Evolutionary conservation across 2,329 filamentous ascomycete species (phyloP), one percentile per base, ranked within the genome.

Genomic region (Fusarium sublunatum): DNA sequence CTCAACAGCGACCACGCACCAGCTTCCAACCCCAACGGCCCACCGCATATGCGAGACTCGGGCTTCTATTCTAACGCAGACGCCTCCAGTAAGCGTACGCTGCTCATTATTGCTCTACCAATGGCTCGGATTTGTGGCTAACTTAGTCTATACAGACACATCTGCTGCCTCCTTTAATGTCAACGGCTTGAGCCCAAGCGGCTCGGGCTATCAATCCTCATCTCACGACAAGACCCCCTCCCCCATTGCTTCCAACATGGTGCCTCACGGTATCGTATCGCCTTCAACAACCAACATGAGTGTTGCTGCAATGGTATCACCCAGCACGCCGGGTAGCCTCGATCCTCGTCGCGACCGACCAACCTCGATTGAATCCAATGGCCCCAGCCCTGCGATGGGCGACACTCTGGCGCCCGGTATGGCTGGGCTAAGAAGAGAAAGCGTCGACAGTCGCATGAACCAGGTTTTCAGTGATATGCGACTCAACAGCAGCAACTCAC

Each of bases 381-480:
- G 69, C 5, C 72, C 64, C 24, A 70, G 72, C 24, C 68, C 73
- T 38, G 71, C 72, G 5, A 58, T 76, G 55, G 75, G 71, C 25
- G 72, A 78, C 26, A 74, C 76, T 28, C 74, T 76, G 43, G 74
- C 78, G 25, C 71, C 77, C 2, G 82, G 88, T 22, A 56, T 65
- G 13, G 60, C 53, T 26, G 47, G 54, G 44, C 87, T 88, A 43
- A 84, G 90, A 55, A 86, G 91, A 48, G 91, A 92, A 76, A 93
- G 91, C 69, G 89, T 93, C 5, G 91, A 93, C 75, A 92, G 90
- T 75, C 85, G 90, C 61, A 88, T 93, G 73, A 91, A 91, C 70
- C 86, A 88, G 64, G 85, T 84, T 40, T 88, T 93, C 74, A 85
- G 82, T 53, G 88, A 91, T 41, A 83, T 93, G 76, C 83, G 87